phyloP scores from a whole-genome alignment of 345 rosid species.

The Syzygium aqueum region DNA sequence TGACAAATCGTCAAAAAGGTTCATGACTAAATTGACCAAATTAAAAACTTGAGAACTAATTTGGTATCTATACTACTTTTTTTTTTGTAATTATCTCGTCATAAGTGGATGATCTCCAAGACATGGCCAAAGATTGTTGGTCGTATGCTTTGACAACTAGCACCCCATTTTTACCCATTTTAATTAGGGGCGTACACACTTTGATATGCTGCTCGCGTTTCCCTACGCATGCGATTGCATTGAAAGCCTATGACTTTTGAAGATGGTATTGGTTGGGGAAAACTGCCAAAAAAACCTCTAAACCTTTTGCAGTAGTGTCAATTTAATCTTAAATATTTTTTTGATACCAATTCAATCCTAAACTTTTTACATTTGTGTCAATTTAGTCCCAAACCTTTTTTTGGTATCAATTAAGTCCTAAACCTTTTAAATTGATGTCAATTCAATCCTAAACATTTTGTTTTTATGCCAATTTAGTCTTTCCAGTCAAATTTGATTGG shows the following conservation, averaged over 20 bases:
- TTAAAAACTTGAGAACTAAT: background rate
- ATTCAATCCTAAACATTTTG: no score
- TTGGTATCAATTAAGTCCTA: no score
- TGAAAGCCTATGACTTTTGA: background rate
- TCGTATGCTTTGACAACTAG: background rate
- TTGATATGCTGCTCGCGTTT: background rate
- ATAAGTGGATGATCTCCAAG: background rate
- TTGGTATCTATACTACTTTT: accelerated
- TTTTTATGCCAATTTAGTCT: no score
- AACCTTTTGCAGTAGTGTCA: no score
- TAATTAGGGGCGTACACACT: background rate
- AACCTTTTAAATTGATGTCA: no score
- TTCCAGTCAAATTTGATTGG: no score
- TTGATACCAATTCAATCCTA: no score
- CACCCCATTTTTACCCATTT: background rate
- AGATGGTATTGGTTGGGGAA: background rate
- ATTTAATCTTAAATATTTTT: no score
- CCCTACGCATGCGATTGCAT: background rate
- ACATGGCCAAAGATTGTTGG: background rate
- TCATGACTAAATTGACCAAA: background rate
- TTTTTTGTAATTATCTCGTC: background rate
- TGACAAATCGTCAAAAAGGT: background rate
- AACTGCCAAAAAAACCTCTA: no score
- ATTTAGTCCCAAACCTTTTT: no score
- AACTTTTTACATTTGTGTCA: no score